Percentiles rank a stretch among this genome's conserved stretches.
Evolutionary conservation across 768 basidiomycete genomes (phyloP).

Genomic region (Phanerodontia chrysosporium): DNA sequence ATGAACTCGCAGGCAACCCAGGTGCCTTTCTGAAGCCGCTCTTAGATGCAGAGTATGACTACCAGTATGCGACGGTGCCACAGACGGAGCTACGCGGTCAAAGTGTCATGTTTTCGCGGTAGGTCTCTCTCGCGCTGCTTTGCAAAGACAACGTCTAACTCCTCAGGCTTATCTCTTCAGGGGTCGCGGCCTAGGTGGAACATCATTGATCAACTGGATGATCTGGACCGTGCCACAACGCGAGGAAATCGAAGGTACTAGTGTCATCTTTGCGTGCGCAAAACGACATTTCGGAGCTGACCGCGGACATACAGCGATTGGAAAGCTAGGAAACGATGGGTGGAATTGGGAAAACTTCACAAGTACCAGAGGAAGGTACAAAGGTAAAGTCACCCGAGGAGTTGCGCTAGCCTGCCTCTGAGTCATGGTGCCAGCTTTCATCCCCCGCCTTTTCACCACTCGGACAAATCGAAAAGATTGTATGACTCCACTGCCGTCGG

Average conservation of each 20-base stretch:
- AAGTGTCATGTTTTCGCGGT: too few relatives aligned
- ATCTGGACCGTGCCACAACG: neutral
- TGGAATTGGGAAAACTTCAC: conserved; percentile 11
- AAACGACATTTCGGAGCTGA: neutral
- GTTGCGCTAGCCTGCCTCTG: neutral
- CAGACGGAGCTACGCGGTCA: neutral
- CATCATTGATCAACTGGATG: conserved; percentile 8
- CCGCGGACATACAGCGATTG: neutral
- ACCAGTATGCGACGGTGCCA: conserved; percentile 13
- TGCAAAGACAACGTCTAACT: neutral
- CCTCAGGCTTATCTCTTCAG: neutral
- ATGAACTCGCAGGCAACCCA: neutral
- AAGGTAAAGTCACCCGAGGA: too few relatives aligned
- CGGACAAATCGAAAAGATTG: neutral
- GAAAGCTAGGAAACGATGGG: conserved; percentile 8
- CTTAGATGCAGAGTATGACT: conserved; percentile 14
- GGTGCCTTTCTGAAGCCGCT: neutral
- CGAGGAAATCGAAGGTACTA: conserved; percentile 3
- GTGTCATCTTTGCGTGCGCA: neutral
- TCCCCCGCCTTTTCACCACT: neutral
- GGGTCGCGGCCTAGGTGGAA: conserved; percentile 6
- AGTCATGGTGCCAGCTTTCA: neutral
- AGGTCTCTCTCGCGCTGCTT: too few relatives aligned
- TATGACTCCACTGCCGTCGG: neutral
- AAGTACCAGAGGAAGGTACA: neutral